Evolutionary conservation across 2,329 filamentous ascomycete species (phyloP).

Genomic region (Verticillium isaacii): DNA sequence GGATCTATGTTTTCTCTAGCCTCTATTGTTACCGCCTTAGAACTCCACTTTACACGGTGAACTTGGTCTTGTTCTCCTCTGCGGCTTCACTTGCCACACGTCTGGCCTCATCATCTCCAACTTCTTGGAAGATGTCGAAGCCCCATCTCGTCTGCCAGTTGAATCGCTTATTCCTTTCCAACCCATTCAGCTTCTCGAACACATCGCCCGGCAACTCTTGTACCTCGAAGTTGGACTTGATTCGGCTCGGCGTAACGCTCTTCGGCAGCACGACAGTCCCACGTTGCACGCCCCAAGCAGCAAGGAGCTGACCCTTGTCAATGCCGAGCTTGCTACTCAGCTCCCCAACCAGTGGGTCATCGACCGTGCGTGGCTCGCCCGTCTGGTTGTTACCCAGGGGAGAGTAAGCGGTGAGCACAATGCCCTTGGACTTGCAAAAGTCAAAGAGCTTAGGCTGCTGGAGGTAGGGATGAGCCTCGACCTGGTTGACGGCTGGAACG

Average conservation of each 20-base stretch:
- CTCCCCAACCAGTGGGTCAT: slow-evolving; percentile 41
- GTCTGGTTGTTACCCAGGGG: slow-evolving; percentile 54
- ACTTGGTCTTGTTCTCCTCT: slow-evolving; percentile 29
- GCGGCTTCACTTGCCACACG: slow-evolving; percentile 25
- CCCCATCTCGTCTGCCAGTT: slow-evolving; percentile 38
- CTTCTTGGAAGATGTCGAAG: slow-evolving; percentile 38
- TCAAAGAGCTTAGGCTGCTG: slow-evolving; percentile 55
- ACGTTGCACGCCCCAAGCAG: slow-evolving; percentile 58
- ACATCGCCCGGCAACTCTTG: slow-evolving; percentile 27
- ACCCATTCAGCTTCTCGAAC: slow-evolving; percentile 28
- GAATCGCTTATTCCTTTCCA: slow-evolving; percentile 37
- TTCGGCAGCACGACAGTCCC: slow-evolving; percentile 67
- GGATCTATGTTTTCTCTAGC: not conserved
- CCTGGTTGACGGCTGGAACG: slow-evolving; percentile 60
- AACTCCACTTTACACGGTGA: slow-evolving; percentile 15
- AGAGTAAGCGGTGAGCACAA: slow-evolving; percentile 60
- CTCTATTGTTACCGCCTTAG: not conserved
- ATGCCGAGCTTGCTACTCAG: slow-evolving; percentile 36
- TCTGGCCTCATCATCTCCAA: slow-evolving; percentile 29
- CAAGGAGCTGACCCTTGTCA: slow-evolving; percentile 36
- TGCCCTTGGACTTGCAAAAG: slow-evolving; percentile 52
- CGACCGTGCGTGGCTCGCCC: slow-evolving; percentile 39
- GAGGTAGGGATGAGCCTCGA: slow-evolving; percentile 65
- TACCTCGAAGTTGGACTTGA: slow-evolving; percentile 58
- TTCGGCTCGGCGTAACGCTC: slow-evolving; percentile 61